Base-by-base conservation (phyloP, 306 rosid genomes). In the Dalbergia cultrata region DNA sequence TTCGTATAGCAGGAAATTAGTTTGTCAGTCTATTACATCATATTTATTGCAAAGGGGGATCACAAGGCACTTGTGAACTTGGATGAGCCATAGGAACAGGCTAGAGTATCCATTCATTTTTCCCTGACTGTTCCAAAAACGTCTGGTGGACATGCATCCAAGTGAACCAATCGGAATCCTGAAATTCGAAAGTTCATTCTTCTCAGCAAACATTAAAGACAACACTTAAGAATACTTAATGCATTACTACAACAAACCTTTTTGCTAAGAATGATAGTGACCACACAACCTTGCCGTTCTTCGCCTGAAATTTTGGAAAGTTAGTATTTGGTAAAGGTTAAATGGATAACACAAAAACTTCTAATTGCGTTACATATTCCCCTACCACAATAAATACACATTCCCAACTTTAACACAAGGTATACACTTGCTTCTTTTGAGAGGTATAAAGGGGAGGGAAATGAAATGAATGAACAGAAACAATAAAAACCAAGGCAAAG, bases 141-240 rank as follows among this genome's bases (percentile, higher is more conserved):
- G 97, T 90, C 82, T 90, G 89, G 54, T 94, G 98, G 68, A 82
- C 81, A 64, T 90, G 97, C 66, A 88, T 31, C 93, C 86, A 90
- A 12, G 70, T 87, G 74, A 73, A 86, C 78, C 86, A 89, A 45
- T 80, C 77, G 10, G 90, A 53, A 72, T 83, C 97, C 98, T 92
- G 90, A 86, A 82, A 85, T 7, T 41, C 81, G 66, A 57, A 26
- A 65, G 59, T 76, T 53, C 81, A 82, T 35, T 83, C 83, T 13
- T 83, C 67, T 85, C 68, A 86, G 81, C 13, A 37, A 76, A 72
- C 71, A 53, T 8, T 5, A 49, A 44, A 67, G 39, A 67, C 17
- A 14, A 8, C 58, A 44, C 35, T 17, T 17, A 63, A 69, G 63
- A 74, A 37, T 47, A 82, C 41, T 59, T 61, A 41, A 67, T 61